A percentile compares a stretch with the other conserved stretches of the same genome.
phyloP scores from a whole-genome alignment of 2,329 filamentous ascomycete species.

The Hymenoscyphus linearis region DNA sequence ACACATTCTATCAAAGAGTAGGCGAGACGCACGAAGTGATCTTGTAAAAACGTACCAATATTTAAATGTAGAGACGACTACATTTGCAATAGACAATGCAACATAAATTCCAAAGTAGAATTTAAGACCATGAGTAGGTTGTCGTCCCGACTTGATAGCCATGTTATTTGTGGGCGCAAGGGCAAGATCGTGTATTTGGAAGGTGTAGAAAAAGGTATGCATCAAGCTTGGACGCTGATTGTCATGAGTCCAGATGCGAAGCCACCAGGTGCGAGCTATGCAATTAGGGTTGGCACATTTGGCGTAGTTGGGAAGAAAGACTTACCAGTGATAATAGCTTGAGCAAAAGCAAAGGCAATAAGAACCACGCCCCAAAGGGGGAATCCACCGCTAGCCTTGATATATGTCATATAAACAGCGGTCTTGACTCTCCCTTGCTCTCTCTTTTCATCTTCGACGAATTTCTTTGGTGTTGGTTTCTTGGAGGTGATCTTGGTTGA shows the following conservation, averaged over 20 bases:
- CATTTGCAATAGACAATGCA: constrained; percentile 50
- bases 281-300: background rate
- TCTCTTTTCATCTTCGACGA: constrained; percentile 69
- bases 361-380: constrained; percentile 53
- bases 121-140: constrained; percentile 37
- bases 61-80: constrained; percentile 54
- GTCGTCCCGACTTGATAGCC: background rate
- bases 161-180: constrained; percentile 3
- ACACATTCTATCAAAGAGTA: constrained; percentile 62
- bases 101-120: constrained; percentile 69
- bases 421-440: constrained; percentile 65
- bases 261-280: constrained; percentile 55
- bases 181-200: constrained; percentile 41
- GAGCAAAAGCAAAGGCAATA: constrained; percentile 48
- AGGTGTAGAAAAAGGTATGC: constrained; percentile 35
- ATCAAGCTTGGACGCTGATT: constrained; percentile 29
- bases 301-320: constrained; percentile 4
- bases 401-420: constrained; percentile 62
- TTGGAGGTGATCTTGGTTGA: constrained; percentile 48
- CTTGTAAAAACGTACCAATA: constrained; percentile 60
- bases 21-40: constrained; percentile 63
- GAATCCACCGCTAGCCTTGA: constrained; percentile 60
- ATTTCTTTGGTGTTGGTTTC: constrained; percentile 53
- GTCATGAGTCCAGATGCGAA: constrained; percentile 55
- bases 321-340: constrained; percentile 50